phyloP scores from a whole-genome alignment of 768 basidiomycete genomes.

The Mycena rosella region DNA sequence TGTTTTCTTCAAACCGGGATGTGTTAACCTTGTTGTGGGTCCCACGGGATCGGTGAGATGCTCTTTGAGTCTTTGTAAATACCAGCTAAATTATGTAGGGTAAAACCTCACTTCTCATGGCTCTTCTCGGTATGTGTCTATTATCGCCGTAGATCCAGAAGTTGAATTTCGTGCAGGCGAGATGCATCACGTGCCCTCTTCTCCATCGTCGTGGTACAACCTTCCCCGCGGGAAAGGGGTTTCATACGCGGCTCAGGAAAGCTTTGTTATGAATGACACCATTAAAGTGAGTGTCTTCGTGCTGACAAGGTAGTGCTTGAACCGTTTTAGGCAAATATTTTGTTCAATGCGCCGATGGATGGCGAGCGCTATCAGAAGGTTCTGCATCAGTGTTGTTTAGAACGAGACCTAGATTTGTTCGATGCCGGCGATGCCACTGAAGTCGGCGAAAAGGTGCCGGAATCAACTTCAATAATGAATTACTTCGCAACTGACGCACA shows the following conservation, averaged over 20 bases:
- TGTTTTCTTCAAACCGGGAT: constrained; percentile 55
- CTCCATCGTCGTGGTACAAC: neutral
- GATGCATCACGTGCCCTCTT: neutral
- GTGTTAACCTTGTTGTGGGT: constrained; percentile 57
- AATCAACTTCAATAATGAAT: neutral
- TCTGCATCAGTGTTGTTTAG: constrained; percentile 80
- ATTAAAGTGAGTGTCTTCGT: neutral
- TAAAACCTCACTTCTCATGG: constrained; percentile 71
- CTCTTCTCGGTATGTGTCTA: constrained; percentile 55
- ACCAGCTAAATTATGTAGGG: neutral
- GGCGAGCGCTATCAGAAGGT: constrained; percentile 83
- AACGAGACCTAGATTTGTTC: constrained; percentile 77
- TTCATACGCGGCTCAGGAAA: neutral
- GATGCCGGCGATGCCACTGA: constrained; percentile 77
- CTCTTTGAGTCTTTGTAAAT: too few relatives aligned
- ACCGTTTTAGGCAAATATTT: constrained; percentile 39
- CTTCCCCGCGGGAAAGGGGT: neutral
- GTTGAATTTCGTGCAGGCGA: neutral
- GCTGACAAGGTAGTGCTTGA: too few relatives aligned
- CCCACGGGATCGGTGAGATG: constrained; percentile 44
- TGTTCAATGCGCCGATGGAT: constrained; percentile 49
- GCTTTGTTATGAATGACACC: neutral
- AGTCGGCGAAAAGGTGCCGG: constrained; percentile 56
- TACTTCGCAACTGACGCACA: neutral
- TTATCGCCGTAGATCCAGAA: too few relatives aligned